Evolutionary conservation across 352 stramenopile genomes (phyloP), one percentile per base, ranked within the genome.

Genomic region (Phytophthora lateralis): DNA sequence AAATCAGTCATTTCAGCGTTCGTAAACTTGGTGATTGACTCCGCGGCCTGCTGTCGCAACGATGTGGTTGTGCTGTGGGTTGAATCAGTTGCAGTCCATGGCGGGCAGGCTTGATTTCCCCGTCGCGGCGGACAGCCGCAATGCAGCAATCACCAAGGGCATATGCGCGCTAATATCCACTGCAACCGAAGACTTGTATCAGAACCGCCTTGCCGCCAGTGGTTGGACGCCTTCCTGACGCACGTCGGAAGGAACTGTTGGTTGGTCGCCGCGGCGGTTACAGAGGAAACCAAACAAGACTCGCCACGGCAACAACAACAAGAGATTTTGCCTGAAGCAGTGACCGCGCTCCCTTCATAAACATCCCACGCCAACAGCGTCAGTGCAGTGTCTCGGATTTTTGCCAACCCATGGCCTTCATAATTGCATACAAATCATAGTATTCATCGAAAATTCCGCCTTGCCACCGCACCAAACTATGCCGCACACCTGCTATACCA

Each of bases 341-440:
- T 7, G 58, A 55, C 58, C 49, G 26, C 27, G 41, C 27, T 60
- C 43, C 10, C 51, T 61, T 66, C 59, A 39, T n/a, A 51, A 55
- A 55, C 42, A 66, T 55, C 42, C 56, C 39, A 49, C 57, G 41
- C 38, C 59, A 62, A 48, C 52, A 55, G 44, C 59, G n/a, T 11
- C 32, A 2, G 37, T 15, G 29, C 15, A 52, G 26, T 61, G 51
- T 66, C 51, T 61, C 60, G 50, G 21, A 57, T 63, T 58, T 62
- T 57, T 67, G 55, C 8, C 37, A 67, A 57, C 52, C 52, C 60
- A 57, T 3, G 2, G 45, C 39, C 52, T 66, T 24, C 34, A 34
- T 34, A n/a, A 14, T 34, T 18, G 0, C 4, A 67, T 67, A 29
- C 8, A 9, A 17, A 15, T 12, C 9, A 48, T 38, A n/a, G 38